Evolutionary conservation across 352 stramenopile species (phyloP), one percentile per base, ranked within the genome.

Genomic region (Phytophthora kernoviae): DNA sequence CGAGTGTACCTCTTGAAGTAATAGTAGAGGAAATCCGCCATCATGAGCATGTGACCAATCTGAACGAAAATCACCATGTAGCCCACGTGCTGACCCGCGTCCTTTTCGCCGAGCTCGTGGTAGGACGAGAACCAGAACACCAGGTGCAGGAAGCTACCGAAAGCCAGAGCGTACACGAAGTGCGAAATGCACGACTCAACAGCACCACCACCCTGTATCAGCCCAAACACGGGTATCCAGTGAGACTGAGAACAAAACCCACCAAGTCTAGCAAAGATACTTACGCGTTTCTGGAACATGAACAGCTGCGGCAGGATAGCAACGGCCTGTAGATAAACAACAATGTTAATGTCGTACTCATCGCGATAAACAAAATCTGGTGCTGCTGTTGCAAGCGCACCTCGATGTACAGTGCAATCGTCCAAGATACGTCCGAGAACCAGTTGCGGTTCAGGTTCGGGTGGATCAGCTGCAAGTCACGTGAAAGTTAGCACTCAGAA

Each of bases 21-120:
- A 75, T 99, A 99, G 86, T 98, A 99, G 70, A 99, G 97, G 67
- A 99, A 99, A 75, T 99, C 96, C 24, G 91, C 84, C 96, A 99
- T 99, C 71, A 99, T 94, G 30, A 98, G 79, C 75, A 99, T 96
- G 81, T 99, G 96, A 26, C 97, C 84, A 64, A 99, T 98, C 79
- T 99, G 97, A n/a, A 97, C 84, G 57, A 95, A 94, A 77, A 99
- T 96, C 18, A 99, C 87, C n/a, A 96, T 96, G 51, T 99, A 94
- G 50, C 87, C 87, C 30, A 96, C 87, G 77, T 94, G 84, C 61
- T 93, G 80, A n/a, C 86, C 86, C 0, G 86, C 86, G 48, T 94
- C 84, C 68, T 96, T 96, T 67, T 97, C 97, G 30, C 92, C 89
- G 5, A 99, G 84, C 83, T 99, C 97, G 64, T 98, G 93, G 84